Evolutionary conservation across 139 green algal genomes (phyloP), one percentile per base, ranked within the genome.

Genomic region (Asterochloris sp.): DNA sequence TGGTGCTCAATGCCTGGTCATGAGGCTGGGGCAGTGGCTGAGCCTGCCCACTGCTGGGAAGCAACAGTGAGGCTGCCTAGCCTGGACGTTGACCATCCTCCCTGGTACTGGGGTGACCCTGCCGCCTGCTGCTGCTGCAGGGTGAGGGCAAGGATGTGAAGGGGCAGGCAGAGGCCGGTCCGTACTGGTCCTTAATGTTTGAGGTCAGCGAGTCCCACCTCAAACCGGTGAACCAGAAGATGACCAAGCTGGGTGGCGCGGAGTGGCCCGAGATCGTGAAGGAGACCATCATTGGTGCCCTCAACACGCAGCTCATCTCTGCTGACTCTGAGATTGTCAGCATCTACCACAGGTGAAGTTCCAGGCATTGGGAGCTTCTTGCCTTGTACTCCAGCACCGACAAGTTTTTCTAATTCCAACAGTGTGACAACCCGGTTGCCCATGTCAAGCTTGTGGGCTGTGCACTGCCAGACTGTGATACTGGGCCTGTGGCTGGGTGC

Each of bases 161-260:
- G 71, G 60, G 2, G 38, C 62, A 26, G 81, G 78, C 75, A 80
- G 28, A 69, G 54, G 81, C 82, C 47, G 94, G 92, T 0, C 95
- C 94, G 26, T 98, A 96, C 88, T 97, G 95, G 94, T 97, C 92
- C 15, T 91, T 98, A 62, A 97, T 98, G 95, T 98, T 98, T 88
- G 95, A 98, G 89, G 89, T 97, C 63, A 92, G 85, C 60, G 91
- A 97, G 89, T 91, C 85, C 62, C 76, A 91, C 69, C 90, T 86
- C 81, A 97, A 97, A 90, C 92, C 93, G 11, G 89, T 97, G 29
- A 81, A 91, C 76, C 87, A 93, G 84, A 79, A 89, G 61, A 38
- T 60, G 0, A 83, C 91, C 27, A 76, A 78, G 67, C 86, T 98
- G 38, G 94, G 85, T 19, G 93, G 94, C 73, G 90, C 80, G 14